Base-by-base conservation (phyloP, 1,284 basidiomycete species). In the Boletus semigastroideus region DNA sequence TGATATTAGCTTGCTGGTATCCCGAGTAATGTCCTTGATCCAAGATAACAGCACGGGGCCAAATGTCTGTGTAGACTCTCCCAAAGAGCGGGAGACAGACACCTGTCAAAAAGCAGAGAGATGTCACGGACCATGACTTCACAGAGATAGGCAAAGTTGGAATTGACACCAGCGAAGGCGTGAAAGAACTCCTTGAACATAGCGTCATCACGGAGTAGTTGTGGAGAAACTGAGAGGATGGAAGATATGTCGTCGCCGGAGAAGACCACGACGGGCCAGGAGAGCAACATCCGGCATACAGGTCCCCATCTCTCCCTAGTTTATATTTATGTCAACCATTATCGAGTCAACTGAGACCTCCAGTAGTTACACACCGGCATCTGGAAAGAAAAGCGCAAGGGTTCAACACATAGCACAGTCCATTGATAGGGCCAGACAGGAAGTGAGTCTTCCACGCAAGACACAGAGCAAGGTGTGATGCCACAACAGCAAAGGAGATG, bases 91-190 rank as follows among this genome's bases (percentile, higher is more conserved):
- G 25, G 56, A 0, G 63, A 67, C 27, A 65, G 46, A 2, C 30
- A 14, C 40, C 34, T 63, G 48, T 61, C 63, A 8, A 65, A 46
- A 1, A 67, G 50, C 0, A 63, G 63, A 14, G 53, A 67, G 25
- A 67, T 51, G 4, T 51, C 42, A 28, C 31, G 53, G 25, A 55
- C 45, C 51, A 61, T 58, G 42, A 66, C 52, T 12, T 39, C 28
- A 31, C 63, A 52, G 10, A 65, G 48, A n/a, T 37, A n/a, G 1
- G 42, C 10, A 7, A 49, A 52, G 30, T 50, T 63, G 39, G 14
- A 2, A 31, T 16, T 50, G 41, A 58, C 42, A 1, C 61, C 64
- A 1, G 64, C 40, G 12, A 65, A 41, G 28, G 55, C 50, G 2
- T 53, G 17, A 38, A 63, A 60, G 47, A 60, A 53, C 20, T 60